Base-by-base conservation (phyloP, 139 green algal genomes). In the Chlorokybus atmophyticus region DNA sequence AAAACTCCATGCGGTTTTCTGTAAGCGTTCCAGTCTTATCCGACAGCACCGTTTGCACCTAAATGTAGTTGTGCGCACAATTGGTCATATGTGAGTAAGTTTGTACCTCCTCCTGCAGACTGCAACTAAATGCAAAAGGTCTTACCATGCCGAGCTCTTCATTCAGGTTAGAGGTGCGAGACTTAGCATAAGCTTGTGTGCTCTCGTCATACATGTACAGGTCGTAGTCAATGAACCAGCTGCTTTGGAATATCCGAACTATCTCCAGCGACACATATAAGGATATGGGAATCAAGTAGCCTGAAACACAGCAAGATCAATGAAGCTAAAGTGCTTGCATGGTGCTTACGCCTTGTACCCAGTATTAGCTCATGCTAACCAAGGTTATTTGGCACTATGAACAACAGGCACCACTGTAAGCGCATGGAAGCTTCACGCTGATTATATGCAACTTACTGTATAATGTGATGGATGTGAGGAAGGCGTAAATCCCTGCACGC, bases 221-320 rank as follows among this genome's bases (percentile, higher is more conserved):
- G 59, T 83, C 79, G 29, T 21, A 44, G 35, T 44, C 14, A 21
- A 44, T 44, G 35, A 44, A 44, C 35, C 10, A 14, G 14, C 70
- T 70, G 10, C 10, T 21, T 38, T 84, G 76, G 52, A 70, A 56
- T n/a, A 90, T 67, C 70, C 93, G 87, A 4, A 87, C 50, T 60
- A 87, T 86, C 69, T 98, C 91, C 29, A 97, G 79, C 1, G 85
- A 86, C 29, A 98, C 91, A 57, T 94, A 98, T 32, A 98, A 78
- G 0, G 85, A 93, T 63, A 98, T 98, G 54, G 91, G 91, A 23
- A 98, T 89, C 48, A 98, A 76, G 73, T 96, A 96, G 5, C 79
- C 83, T 28, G 84, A 81, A 30, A 94, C 71, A n/a, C n/a, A 50
- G 87, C 87, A 70, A 84, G 86, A 48, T 83, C 84, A 1, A 83